Percentiles rank a stretch among this genome's conserved stretches.
These are phyloP conservation scores for Penicillium sp. DNA, from an alignment of 2,329 filamentous ascomycete genomes.

Conservation along the genomic window DNA sequence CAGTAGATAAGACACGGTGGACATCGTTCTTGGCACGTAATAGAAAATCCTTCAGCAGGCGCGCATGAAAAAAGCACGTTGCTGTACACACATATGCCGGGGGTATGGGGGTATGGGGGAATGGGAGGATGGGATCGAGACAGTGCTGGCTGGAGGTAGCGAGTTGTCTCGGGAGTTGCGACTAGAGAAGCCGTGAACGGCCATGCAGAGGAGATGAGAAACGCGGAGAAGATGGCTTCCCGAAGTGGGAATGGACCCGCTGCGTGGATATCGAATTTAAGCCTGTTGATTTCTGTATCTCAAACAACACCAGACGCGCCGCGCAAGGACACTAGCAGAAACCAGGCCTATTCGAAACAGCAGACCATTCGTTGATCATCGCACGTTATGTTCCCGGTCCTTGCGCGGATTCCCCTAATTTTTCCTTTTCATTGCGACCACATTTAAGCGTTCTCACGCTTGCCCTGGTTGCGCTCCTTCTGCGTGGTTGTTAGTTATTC, in stretches of 20 bases:
- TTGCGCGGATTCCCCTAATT: constrained; percentile 32
- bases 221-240: constrained; percentile 9
- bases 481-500: constrained; percentile 48
- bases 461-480: constrained; percentile 98
- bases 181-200: background rate
- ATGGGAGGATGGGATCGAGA: background rate
- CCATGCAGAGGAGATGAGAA: constrained; percentile 4
- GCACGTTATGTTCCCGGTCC: constrained; percentile 35
- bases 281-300: constrained; percentile 30
- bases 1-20: constrained; percentile 51
- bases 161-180: background rate
- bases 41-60: constrained; percentile 63
- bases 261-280: constrained; percentile 28
- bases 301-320: constrained; percentile 24
- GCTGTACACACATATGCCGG: constrained; percentile 73
- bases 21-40: constrained; percentile 62
- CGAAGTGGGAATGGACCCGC: constrained; percentile 18
- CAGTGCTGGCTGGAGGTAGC: background rate
- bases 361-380: constrained; percentile 31
- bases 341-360: constrained; percentile 28
- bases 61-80: constrained; percentile 58
- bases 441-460: constrained; percentile 78
- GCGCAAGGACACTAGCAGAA: constrained; percentile 28
- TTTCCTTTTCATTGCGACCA: constrained; percentile 30
- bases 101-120: background rate